These are phyloP conservation scores for Chytriomyces confervae DNA, from an alignment of 192 early-diverging fungal species.

Conservation along the genomic window DNA sequence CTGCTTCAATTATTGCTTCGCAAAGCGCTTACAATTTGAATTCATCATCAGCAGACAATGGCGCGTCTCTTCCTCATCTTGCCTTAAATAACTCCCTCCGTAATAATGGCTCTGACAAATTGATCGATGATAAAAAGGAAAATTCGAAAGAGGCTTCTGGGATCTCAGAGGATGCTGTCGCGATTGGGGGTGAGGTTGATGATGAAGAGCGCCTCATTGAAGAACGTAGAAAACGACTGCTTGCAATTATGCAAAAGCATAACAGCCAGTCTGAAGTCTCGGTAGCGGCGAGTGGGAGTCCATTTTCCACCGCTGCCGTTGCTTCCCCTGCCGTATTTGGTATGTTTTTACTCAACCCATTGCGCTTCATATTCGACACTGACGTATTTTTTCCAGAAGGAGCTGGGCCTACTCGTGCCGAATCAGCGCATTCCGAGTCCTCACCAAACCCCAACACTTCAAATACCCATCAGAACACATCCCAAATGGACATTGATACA, in stretches of 20 bases:
- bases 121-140: neutral
- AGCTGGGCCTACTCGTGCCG: too few species aligned
- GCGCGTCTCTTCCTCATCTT: neutral
- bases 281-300: slow-evolving; percentile 17
- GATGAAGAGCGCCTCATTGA: slow-evolving; percentile 84
- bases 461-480: too few species aligned
- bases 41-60: neutral
- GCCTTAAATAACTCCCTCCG: neutral
- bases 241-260: slow-evolving; percentile 76
- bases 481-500: too few species aligned
- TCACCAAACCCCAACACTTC: too few species aligned
- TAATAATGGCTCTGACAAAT: neutral
- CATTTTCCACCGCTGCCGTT: neutral
- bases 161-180: neutral
- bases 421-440: too few species aligned
- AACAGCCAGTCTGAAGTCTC: slow-evolving; percentile 39
- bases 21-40: slow-evolving; percentile 33
- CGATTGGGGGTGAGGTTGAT: slow-evolving; percentile 56
- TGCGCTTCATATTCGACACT: too few species aligned
- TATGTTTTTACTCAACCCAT: neutral
- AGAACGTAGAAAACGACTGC: slow-evolving; percentile 78
- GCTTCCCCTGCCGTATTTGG: neutral
- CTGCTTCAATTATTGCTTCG: slow-evolving; percentile 21
- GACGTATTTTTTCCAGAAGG: too few species aligned
- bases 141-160: neutral